phyloP scores from a whole-genome alignment of 306 rosid genomes.

The Citrullus mucosospermus region DNA sequence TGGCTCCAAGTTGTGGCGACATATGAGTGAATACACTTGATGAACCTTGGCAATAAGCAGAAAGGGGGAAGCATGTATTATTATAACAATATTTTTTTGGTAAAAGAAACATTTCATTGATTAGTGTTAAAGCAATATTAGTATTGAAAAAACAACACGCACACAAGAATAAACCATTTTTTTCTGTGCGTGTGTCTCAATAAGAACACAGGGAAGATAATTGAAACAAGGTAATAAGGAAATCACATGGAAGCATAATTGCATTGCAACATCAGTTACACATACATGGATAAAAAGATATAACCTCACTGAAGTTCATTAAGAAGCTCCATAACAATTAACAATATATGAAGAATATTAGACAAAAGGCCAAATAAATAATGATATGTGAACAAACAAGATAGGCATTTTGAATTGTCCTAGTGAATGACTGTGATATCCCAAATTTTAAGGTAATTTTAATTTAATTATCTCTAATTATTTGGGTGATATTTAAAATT shows the following conservation, averaged over 20 bases:
- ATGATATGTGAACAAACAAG: neutral
- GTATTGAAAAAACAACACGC: neutral
- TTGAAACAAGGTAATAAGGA: neutral
- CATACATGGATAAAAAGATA: neutral
- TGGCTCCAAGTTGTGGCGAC: conserved; percentile 26
- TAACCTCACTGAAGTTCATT: neutral
- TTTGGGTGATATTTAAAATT: too few relatives aligned
- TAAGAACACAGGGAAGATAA: neutral
- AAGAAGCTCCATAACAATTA: neutral
- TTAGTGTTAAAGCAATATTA: neutral
- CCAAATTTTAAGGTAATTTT: too few relatives aligned
- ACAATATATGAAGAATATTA: neutral
- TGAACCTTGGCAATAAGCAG: conserved; percentile 34
- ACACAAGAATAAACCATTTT: too few relatives aligned
- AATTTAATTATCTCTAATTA: too few relatives aligned
- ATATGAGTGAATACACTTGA: conserved; percentile 44
- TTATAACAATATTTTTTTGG: too few relatives aligned
- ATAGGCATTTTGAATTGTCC: neutral
- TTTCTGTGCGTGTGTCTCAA: too few relatives aligned
- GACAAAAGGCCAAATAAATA: neutral
- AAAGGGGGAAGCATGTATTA: neutral
- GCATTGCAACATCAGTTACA: neutral
- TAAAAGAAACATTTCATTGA: too few relatives aligned
- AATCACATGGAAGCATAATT: neutral
- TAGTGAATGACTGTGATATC: neutral